Evolutionary conservation across 495 filamentous ascomycete species (phyloP), one percentile per base, ranked within the genome.

Genomic region (Oleoguttula mirabilis): DNA sequence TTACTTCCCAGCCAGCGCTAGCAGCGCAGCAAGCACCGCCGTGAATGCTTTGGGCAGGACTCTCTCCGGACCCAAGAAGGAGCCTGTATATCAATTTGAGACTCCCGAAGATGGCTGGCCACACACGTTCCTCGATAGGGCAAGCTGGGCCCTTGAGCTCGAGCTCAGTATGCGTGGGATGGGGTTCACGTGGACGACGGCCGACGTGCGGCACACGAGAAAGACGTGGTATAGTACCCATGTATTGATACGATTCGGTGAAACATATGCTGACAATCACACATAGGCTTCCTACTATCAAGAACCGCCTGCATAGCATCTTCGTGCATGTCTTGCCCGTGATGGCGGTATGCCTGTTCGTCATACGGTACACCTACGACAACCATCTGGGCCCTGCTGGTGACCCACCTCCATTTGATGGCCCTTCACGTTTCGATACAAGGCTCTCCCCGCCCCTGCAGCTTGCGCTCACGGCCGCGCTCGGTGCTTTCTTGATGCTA

Each of bases 171-270:
- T 45, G 42, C 32, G 42, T 5, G 42, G 42, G 4, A 45, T 39
- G 42, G 42, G 42, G 10, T 45, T 45, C 25, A 45, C 42, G 7
- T 37, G 23, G 42, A 38, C 42, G 23, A 45, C 42, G 4, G 42
- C 42, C 19, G 42, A 45, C 21, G 42, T 45, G 10, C 21, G 35
- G 3, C 42, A 45, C 20, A 45, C 42, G 21, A 41, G 24, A 5
- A 32, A 28, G 4, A 45, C 42, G 3, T 45, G 42, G 42, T 28
- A n/a, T n/a, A n/a, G n/a, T n/a, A n/a, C n/a, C n/a, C n/a, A n/a
- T n/a, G n/a, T n/a, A n/a, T n/a, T n/a, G n/a, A n/a, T n/a, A n/a
- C n/a, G n/a, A n/a, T n/a, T n/a, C n/a, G n/a, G n/a, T n/a, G n/a
- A n/a, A n/a, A n/a, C n/a, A n/a, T n/a, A n/a, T n/a, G n/a, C n/a